These are phyloP conservation scores for Tagetes erecta DNA, from an alignment of 129 eudicot genomes.

Conservation along the genomic window DNA sequence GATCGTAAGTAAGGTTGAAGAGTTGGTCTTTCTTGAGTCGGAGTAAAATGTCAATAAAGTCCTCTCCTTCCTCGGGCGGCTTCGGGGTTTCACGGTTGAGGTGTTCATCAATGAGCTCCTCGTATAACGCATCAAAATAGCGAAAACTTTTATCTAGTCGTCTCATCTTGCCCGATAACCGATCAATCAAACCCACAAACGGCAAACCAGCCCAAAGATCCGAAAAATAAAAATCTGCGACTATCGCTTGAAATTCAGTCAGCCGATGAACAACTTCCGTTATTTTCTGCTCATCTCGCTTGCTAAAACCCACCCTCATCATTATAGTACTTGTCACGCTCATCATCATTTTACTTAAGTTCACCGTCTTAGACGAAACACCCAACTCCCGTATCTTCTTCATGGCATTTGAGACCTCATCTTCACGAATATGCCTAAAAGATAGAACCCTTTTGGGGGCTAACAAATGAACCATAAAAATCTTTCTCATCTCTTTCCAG, in stretches of 20 bases:
- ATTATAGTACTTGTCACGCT: slow-evolving; percentile 15
- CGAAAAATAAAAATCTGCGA: slow-evolving; percentile 12
- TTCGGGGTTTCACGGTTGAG: slow-evolving; percentile 17
- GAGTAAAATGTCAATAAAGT: slow-evolving; percentile 37
- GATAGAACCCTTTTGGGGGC: slow-evolving; percentile 11
- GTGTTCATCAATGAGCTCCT: slow-evolving; percentile 41
- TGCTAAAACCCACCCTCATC: slow-evolving; percentile 26
- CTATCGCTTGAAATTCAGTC: slow-evolving; percentile 9
- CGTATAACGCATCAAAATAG: slow-evolving; percentile 34
- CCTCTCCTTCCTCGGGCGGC: slow-evolving; percentile 18
- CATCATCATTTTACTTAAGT: slow-evolving; percentile 28
- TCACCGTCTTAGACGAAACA: slow-evolving; percentile 9
- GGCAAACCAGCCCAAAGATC: slow-evolving; percentile 35
- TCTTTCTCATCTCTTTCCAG: slow-evolving; percentile 32
- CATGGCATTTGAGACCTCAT: slow-evolving; percentile 15
- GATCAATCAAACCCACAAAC: slow-evolving; percentile 25
- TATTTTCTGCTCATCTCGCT: slow-evolving; percentile 5
- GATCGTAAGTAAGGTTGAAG: slow-evolving; percentile 31
- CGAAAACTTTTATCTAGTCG: slow-evolving; percentile 22
- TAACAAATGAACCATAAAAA: slow-evolving; percentile 15
- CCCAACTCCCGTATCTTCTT: slow-evolving; percentile 6
- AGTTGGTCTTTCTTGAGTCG: slow-evolving; percentile 24
- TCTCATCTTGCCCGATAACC: slow-evolving; percentile 13
- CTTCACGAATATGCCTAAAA: slow-evolving; percentile 27
- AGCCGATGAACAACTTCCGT: slow-evolving; percentile 17